Base-by-base conservation (phyloP, 2,329 filamentous ascomycete species). In the Penicillium sp. region DNA sequence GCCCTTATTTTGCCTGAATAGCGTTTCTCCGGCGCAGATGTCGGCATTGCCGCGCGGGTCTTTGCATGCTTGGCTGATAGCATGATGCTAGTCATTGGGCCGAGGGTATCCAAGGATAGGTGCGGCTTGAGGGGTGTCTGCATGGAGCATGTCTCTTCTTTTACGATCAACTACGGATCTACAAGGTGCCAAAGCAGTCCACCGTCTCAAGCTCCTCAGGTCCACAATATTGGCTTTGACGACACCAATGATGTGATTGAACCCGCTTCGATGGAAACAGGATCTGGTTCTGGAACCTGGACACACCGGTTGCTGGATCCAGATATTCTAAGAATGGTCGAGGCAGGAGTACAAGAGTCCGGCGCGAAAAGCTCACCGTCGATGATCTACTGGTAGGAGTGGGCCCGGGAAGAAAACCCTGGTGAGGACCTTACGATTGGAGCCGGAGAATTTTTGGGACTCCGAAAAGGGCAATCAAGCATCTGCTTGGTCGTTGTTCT, bases 251-350 rank as follows among this genome's bases (percentile, higher is more conserved):
- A 61, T 56, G 60, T 42, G 55, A 56, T 53, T 21, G 23, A 41
- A 51, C 44, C 44, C 39, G 33, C 51, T 42, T 21, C 12, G 21
- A 20, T 49, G 41, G 45, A 52, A 52, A 44, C 50, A 45, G 30
- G 44, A 51, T 53, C 30, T 55, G 36, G 37, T 59, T 61, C 54
- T 61, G 55, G 60, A 59, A 58, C 45, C 26, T 44, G 36, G 50
- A 44, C 54, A 59, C 61, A 64, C 60, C 57, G 62, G 54, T 3
- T 45, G 27, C 55, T 56, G 44, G 45, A 58, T 53, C 33, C 18
- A 54, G 55, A 39, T 29, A 46, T 37, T 48, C 24, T 33, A 17
- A 21, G 34, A 34, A 37, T 24, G 13, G 21, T 20, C 40, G 32
- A 18, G 36, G 18, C 23, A 54, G 30, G 47, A 56, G 44, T 42